These are phyloP conservation scores for Aspergillus puulaauensis DNA, from an alignment of 2,329 filamentous ascomycete genomes.

Conservation along the genomic window DNA sequence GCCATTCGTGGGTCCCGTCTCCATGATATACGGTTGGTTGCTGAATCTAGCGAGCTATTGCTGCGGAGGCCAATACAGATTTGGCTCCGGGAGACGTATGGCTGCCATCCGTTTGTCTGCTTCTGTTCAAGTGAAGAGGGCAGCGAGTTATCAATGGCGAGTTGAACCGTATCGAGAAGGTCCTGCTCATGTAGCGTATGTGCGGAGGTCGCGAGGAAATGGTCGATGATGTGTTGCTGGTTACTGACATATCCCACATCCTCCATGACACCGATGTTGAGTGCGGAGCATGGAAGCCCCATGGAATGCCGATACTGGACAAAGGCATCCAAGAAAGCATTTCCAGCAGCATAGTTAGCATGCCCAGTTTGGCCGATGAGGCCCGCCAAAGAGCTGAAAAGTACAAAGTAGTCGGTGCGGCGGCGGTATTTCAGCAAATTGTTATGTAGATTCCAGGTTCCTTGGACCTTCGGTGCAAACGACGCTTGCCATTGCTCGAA, in stretches of 20 bases:
- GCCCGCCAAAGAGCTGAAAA: conserved; percentile 38
- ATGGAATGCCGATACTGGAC: conserved; percentile 22
- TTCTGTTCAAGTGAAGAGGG: background rate
- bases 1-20: conserved; percentile 8
- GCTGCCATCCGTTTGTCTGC: background rate
- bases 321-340: conserved; percentile 37
- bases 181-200: background rate
- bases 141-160: background rate
- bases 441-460: conserved; percentile 32
- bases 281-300: conserved; percentile 16
- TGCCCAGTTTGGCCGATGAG: conserved; percentile 32
- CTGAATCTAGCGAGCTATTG: background rate
- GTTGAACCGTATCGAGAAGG: conserved; percentile 1
- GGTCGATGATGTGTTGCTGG: background rate
- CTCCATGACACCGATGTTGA: conserved; percentile 25
- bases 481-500: conserved; percentile 31
- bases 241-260: conserved; percentile 17
- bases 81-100: background rate
- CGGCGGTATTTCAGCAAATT: conserved; percentile 7
- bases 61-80: background rate
- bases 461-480: conserved; percentile 32
- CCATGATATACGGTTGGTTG: background rate
- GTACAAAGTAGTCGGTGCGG: conserved; percentile 44
- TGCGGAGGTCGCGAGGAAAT: background rate
- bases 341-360: conserved; percentile 40